Percentiles rank a stretch among this genome's conserved stretches.
These are phyloP conservation scores for Rhododendron kiyosumense DNA, from an alignment of 148 eudicot genomes.

Conservation along the genomic window DNA sequence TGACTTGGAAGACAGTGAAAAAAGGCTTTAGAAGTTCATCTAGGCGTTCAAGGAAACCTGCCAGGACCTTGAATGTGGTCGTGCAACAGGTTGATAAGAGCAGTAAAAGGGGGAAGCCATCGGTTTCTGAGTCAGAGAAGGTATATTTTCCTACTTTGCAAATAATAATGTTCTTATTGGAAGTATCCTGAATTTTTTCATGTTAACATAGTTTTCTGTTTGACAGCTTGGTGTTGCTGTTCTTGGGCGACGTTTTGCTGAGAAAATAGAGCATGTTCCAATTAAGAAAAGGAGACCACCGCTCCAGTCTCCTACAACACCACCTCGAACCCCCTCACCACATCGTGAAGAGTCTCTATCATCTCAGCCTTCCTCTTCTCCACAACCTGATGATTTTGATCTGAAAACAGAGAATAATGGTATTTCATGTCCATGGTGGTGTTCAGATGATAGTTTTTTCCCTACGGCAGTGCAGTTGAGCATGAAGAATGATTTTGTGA, in stretches of 20 bases:
- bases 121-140: slow-evolving; percentile 48
- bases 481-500: slow-evolving; percentile 6
- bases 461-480: slow-evolving; percentile 7
- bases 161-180: background rate
- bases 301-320: slow-evolving; percentile 35
- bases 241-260: slow-evolving; percentile 34
- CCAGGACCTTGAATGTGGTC: slow-evolving; percentile 23
- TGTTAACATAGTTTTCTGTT: slow-evolving; percentile 8
- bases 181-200: background rate
- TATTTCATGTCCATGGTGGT: slow-evolving; percentile 16
- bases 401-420: background rate
- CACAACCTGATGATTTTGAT: background rate
- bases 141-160: slow-evolving; percentile 23
- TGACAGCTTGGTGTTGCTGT: slow-evolving; percentile 41
- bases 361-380: slow-evolving; percentile 1
- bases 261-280: slow-evolving; percentile 48
- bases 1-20: slow-evolving; percentile 49
- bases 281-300: slow-evolving; percentile 62
- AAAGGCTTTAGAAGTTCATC: slow-evolving; percentile 44
- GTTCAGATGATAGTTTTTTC: background rate
- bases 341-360: background rate
- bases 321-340: slow-evolving; percentile 16
- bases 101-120: slow-evolving; percentile 26
- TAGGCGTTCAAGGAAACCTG: slow-evolving; percentile 40
- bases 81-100: slow-evolving; percentile 23